These are phyloP conservation scores for Sistotremastrum suecicum DNA, from an alignment of 768 basidiomycete genomes.

Conservation along the genomic window DNA sequence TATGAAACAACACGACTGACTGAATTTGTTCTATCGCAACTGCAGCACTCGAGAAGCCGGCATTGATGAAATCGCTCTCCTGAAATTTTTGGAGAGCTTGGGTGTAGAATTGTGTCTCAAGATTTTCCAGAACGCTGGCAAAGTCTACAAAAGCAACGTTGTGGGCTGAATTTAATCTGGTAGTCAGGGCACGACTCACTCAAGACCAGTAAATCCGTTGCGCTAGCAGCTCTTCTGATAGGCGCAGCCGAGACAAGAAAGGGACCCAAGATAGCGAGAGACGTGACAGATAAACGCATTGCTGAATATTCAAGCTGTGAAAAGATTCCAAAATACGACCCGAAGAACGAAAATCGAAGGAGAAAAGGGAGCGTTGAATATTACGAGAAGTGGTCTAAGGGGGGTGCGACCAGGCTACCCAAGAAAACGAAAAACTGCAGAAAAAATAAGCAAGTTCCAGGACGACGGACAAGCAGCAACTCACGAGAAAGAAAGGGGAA, in stretches of 20 bases:
- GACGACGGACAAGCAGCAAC: too few relatives aligned
- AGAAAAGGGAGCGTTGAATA: conserved; percentile 18
- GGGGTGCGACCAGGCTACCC: conserved; percentile 67
- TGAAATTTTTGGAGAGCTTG: conserved; percentile 55
- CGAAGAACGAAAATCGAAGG: conserved; percentile 17
- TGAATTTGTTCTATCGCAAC: conserved; percentile 47
- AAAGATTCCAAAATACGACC: background rate
- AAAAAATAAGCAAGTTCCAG: too few relatives aligned
- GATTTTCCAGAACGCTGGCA: conserved; percentile 58
- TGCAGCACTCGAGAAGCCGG: conserved; percentile 45
- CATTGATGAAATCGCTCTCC: conserved; percentile 42
- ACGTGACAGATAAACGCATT: conserved; percentile 35
- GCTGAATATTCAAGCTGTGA: conserved; percentile 11
- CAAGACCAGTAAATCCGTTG: conserved; percentile 7
- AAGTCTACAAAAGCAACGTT: conserved; percentile 36
- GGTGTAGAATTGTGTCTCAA: conserved; percentile 56
- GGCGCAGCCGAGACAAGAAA: conserved; percentile 37
- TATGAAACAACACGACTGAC: conserved; percentile 1
- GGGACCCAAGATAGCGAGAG: conserved; percentile 28
- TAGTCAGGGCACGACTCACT: conserved; percentile 4
- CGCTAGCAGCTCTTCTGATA: conserved; percentile 15
- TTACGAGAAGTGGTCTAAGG: conserved; percentile 20
- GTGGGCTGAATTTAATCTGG: conserved; percentile 2
- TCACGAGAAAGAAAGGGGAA: too few relatives aligned
- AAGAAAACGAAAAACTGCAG: conserved; percentile 18